phyloP scores from a whole-genome alignment of 768 basidiomycete species.

The Serendipita indica region DNA sequence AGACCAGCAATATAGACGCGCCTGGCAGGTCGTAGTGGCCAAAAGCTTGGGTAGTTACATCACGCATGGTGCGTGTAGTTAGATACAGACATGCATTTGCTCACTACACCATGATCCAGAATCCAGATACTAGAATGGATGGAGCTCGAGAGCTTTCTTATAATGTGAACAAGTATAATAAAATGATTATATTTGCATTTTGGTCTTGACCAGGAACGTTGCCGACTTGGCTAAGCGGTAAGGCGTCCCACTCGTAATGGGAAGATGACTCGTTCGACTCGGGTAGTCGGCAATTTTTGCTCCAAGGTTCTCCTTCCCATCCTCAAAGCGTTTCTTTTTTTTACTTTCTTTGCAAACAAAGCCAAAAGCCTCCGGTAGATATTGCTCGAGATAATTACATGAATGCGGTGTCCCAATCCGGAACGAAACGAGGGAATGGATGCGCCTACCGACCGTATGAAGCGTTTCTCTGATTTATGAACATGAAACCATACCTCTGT shows the following conservation, averaged over 20 bases:
- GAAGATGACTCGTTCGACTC: conserved; percentile 11
- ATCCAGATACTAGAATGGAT: too few relatives aligned
- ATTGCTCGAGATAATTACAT: conserved; percentile 47
- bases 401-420: conserved; percentile 17
- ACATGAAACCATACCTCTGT: conserved; percentile 48
- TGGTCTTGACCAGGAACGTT: conserved; percentile 63
- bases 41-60: conserved; percentile 99
- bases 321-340: conserved; percentile 26
- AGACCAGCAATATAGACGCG: conserved; percentile 78
- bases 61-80: conserved; percentile 62
- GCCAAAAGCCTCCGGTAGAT: conserved; percentile 67
- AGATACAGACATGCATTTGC: conserved; percentile 15
- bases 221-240: conserved; percentile 10
- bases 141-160: conserved; percentile 98
- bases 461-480: background rate
- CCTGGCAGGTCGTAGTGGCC: conserved; percentile 97
- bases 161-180: conserved; percentile 65
- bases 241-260: conserved; percentile 10
- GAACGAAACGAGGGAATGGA: conserved; percentile 53
- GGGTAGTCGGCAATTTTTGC: conserved; percentile 7
- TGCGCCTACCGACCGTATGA: conserved; percentile 40
- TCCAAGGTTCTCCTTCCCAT: background rate
- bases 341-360: conserved; percentile 16
- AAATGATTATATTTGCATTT: conserved; percentile 90
- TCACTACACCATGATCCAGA: too few relatives aligned